These are phyloP conservation scores for Pestalotiopsis sp. DNA, from an alignment of 2,329 filamentous ascomycete genomes.

Conservation along the genomic window DNA sequence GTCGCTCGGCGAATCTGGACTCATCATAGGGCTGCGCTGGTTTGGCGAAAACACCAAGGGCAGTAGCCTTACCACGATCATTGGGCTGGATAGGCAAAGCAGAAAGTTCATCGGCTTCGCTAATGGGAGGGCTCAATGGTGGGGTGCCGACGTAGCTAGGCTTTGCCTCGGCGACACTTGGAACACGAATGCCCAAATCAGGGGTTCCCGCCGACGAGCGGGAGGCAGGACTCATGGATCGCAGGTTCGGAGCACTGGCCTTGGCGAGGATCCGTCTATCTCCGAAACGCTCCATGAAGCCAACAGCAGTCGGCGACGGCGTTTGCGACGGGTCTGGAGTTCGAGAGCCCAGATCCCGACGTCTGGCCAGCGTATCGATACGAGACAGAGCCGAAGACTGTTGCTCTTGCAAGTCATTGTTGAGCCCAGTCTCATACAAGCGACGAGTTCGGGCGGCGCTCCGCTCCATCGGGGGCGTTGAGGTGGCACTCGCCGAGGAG, in stretches of 20 bases:
- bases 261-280: constrained; percentile 53
- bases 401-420: constrained; percentile 78
- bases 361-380: constrained; percentile 75
- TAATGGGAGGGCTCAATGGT: constrained; percentile 69
- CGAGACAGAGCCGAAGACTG: constrained; percentile 76
- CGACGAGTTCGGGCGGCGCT: constrained; percentile 71
- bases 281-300: constrained; percentile 47
- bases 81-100: constrained; percentile 70
- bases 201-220: constrained; percentile 38
- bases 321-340: constrained; percentile 51
- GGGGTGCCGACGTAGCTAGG: constrained; percentile 41
- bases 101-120: constrained; percentile 69
- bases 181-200: constrained; percentile 31
- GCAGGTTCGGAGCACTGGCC: constrained; percentile 70
- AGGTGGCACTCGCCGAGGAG: constrained; percentile 36
- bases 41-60: constrained; percentile 55
- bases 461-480: constrained; percentile 57
- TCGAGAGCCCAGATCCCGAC: constrained; percentile 52
- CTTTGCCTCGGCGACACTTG: constrained; percentile 38
- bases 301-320: constrained; percentile 46
- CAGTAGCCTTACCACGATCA: constrained; percentile 56
- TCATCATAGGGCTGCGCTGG: constrained; percentile 80
- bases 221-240: constrained; percentile 52
- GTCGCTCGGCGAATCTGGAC: constrained; percentile 78
- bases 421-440: constrained; percentile 81